Base-by-base conservation (phyloP, 2,329 filamentous ascomycete genomes). In the Ophiocordyceps camponoti-saundersi region DNA sequence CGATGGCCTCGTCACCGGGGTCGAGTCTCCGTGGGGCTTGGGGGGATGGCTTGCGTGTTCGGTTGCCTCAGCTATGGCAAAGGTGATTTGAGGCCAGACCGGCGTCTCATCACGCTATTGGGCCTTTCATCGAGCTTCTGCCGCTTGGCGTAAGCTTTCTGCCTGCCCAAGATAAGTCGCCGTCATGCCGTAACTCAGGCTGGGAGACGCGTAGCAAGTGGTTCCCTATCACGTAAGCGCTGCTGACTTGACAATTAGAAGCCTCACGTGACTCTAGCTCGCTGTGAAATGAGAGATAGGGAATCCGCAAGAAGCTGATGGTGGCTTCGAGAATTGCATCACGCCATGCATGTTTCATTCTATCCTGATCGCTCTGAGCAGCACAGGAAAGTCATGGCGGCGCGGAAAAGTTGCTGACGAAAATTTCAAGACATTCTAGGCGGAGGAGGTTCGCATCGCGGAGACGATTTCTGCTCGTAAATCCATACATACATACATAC, bases 1-100 rank as follows among this genome's bases (percentile, higher is more conserved):
- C 51, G 46, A 22, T 32, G 51, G 41, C 46, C 55, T 61, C 57
- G 58, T 59, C 55, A 59, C 50, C 52, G n/a, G 15, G 36, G 36
- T 40, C 32, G 32, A n/a, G 36, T 11, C 11, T 10, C n/a, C 6
- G 36, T 20, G n/a, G 26, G 26, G 4, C 26, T 6, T 29, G 4
- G 26, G 8, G 26, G 26, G 3, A 8, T 18, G 4, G 36, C 15
- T 18, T 12, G 26, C 11, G 11, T 5, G 7, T 29, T 6, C 7
- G 7, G 8, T 6, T 29, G 26, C 26, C 26, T 29, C 5, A 40
- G 36, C 11, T 40, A 4, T 40, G n/a, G 18, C 36, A 12, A 12
- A 2, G 36, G 36, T 20, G 36, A 3, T 11, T 34, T 34, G 8
- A 40, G 18, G 11, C 36, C n/a, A 40, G 36, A 18, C 36, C 15